Base-by-base conservation (phyloP, 2,329 filamentous ascomycete genomes). In the Trichoderma citrinoviride region DNA sequence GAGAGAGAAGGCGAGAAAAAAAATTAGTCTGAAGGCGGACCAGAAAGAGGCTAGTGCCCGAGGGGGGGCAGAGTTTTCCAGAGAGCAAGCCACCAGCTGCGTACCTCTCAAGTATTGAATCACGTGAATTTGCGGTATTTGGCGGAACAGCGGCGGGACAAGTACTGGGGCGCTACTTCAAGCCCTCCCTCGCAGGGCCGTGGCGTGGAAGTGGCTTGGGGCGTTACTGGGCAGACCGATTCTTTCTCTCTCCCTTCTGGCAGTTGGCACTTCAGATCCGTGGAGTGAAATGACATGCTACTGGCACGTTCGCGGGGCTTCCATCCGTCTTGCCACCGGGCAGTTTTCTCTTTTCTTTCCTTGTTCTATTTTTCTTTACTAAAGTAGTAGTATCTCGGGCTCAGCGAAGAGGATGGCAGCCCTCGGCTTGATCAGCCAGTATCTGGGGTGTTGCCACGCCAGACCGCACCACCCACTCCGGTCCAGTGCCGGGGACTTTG, bases 11-110 rank as follows among this genome's bases (percentile, higher is more conserved):
- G 64, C 67, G 66, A 68, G 68, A 66, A 65, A 63, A 64, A 63
- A 63, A 68, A 67, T 56, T 58, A 41, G 53, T 67, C 60, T 47
- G 47, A 47, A 49, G 65, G 54, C 65, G 55, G 65, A 63, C 68
- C 70, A 69, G 64, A 73, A 73, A 67, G 61, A 69, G 76, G 67
- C 71, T 77, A 77, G 74, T 68, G 68, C 66, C 68, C 56, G 67
- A 70, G 66, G 63, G 63, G 65, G 61, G 65, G 58, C 65, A 66
- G 64, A 67, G 61, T 57, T 67, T 69, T 69, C 68, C 66, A 53
- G 65, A 52, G 57, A 21, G 52, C 33, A 49, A 66, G 49, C 50
- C 64, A 62, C 58, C 14, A 19, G 40, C 21, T 7, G 44, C 37
- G 64, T 66, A 66, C 52, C 58, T 17, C 19, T 1, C 15, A 50